Evolutionary conservation across 177 flowering plant species (phyloP), one percentile per base, ranked within the genome.

Genomic region (Vitis hybrid): DNA sequence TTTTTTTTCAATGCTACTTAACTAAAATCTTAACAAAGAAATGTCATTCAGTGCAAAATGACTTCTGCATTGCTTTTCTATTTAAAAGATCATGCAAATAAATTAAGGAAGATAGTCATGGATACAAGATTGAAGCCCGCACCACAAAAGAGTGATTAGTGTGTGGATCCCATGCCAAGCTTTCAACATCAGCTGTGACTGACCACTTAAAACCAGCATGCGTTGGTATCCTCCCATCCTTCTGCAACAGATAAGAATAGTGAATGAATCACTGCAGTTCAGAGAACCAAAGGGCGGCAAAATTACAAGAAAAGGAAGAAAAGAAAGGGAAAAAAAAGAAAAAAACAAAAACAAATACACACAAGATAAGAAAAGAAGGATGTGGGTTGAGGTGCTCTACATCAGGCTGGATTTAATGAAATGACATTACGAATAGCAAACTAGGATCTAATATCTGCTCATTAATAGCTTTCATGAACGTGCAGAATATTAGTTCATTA

Each of bases 161-260:
- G 72, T 94, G 94, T 50, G 99, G 99, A 77, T 94, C 94, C 99
- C 99, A 94, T 64, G 90, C 94, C 84, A 94, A 78, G 84, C 92
- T 83, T 80, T 93, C 99, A 72, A 94, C 96, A 78, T 94, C 97
- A 76, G 93, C 83, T 12, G 79, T 55, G 52, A 93, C 96, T 16
- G 81, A 71, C 91, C 97, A 94, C 74, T 72, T 88, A 60, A 83
- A 78, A 67, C 99, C 97, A 52, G 84, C 50, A 67, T 88, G 91
- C 55, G 92, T 78, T 51, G 94, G 90, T 39, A 69, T 66, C 73
- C 96, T 89, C 70, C 84, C 90, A 75, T 91, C 98, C 74, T 77
- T 90, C 98, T 94, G 94, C 76, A 84, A 52, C 22, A 21, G 21
- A 60, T 56, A 57, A 77, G 14, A 55, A 66, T 59, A 48, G 58